phyloP scores from a whole-genome alignment of 768 basidiomycete species.

The Russula dissimulans region DNA sequence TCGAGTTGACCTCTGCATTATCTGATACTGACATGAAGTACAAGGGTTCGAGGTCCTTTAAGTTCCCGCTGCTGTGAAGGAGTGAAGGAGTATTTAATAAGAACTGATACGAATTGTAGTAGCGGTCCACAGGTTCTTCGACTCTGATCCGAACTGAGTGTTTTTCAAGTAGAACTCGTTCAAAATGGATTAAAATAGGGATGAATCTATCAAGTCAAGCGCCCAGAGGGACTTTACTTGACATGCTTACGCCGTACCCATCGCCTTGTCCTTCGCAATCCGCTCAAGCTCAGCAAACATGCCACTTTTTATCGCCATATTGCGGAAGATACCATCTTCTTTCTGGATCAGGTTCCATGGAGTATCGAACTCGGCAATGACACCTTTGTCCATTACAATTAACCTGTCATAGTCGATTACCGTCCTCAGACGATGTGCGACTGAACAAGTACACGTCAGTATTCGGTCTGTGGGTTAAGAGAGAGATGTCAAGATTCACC shows the following conservation, averaged over 20 bases:
- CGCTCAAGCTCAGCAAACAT: slow-evolving; percentile 52
- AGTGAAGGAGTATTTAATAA: no score
- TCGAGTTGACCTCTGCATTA: neutral
- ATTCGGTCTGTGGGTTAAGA: slow-evolving; percentile 10
- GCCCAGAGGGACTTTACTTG: neutral
- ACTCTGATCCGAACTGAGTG: no score
- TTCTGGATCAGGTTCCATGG: slow-evolving; percentile 40
- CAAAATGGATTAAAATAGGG: no score
- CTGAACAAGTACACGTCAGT: slow-evolving; percentile 26
- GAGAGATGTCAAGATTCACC: slow-evolving; percentile 35
- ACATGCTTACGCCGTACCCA: neutral
- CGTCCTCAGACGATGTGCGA: slow-evolving; percentile 68
- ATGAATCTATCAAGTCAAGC: neutral
- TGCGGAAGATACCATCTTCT: slow-evolving; percentile 40
- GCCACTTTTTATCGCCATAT: slow-evolving; percentile 54
- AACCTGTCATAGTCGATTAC: slow-evolving; percentile 77
- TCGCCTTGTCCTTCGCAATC: slow-evolving; percentile 39
- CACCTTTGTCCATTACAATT: slow-evolving; percentile 69
- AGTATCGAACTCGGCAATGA: slow-evolving; percentile 41
- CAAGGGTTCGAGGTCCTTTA: no score
- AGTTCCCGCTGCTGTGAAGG: no score
- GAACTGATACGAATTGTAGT: no score
- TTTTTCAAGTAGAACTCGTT: no score
- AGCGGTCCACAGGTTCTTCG: no score
- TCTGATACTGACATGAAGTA: neutral